Percentiles rank a stretch among this genome's conserved stretches.
Evolutionary conservation across 805 yeast species (phyloP).

Genomic region (Monosporozyma siamensis): DNA sequence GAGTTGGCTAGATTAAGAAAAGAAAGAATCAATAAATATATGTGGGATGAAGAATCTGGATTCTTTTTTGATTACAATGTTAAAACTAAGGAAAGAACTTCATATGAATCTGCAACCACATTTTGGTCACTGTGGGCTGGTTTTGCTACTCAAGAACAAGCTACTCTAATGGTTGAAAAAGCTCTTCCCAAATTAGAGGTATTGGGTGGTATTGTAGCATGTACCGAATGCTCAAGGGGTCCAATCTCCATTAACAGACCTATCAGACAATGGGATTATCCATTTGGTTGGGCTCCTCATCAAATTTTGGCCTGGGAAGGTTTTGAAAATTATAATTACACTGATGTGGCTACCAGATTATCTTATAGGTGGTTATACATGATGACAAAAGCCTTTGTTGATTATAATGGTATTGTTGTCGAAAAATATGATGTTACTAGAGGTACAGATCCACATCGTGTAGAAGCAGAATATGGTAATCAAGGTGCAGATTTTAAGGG

Average conservation of each 20-base stretch:
- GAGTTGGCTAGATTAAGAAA: constrained; percentile 47
- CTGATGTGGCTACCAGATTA: constrained; percentile 55
- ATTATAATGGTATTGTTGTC: constrained; percentile 87
- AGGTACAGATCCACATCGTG: constrained; percentile 77
- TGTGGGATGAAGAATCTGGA: constrained; percentile 77
- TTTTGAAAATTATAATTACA: constrained; percentile 58
- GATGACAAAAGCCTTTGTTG: constrained; percentile 85
- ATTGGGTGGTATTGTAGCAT: constrained; percentile 82
- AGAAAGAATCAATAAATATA: constrained; percentile 48
- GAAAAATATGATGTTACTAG: constrained; percentile 89
- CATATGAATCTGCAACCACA: constrained; percentile 79
- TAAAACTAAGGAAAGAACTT: constrained; percentile 42
- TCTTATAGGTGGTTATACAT: constrained; percentile 82
- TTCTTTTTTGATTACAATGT: constrained; percentile 81
- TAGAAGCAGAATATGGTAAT: constrained; percentile 93
- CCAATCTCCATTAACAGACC: constrained; percentile 60
- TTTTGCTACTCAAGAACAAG: constrained; percentile 58
- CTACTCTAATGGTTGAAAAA: constrained; percentile 45
- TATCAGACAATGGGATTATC: constrained; percentile 97
- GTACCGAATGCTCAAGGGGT: constrained; percentile 69
- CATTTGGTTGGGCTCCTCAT: constrained; percentile 98
- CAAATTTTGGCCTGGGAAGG: constrained; percentile 94
- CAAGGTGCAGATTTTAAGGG: constrained; percentile 91
- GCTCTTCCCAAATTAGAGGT: constrained; percentile 68
- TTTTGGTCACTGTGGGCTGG: constrained; percentile 92